Base-by-base conservation (phyloP, 106 monocot species). In the Phalaenopsis aphrodite region DNA sequence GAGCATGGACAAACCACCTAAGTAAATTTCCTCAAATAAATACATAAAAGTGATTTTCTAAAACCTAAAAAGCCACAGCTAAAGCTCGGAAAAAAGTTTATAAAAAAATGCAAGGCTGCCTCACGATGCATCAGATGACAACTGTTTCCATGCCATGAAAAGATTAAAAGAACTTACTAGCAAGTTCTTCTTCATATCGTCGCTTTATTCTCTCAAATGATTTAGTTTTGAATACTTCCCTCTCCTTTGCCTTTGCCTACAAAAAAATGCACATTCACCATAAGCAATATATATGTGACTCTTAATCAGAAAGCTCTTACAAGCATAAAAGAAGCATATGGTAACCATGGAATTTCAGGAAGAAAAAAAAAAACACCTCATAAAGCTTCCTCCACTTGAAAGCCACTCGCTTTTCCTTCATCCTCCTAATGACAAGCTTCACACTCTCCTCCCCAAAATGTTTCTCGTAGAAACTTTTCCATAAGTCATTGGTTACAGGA, bases 401-500 rank as follows among this genome's bases (percentile, higher is more conserved):
- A 11, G 74, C 67, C 24, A 88, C 85, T 52, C 78, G 5, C 76
- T 85, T 90, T 79, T 85, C 68, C 39, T 86, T 88, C 94, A 98
- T 92, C 82, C 85, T 88, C 83, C 82, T 82, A 47, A 91, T 76
- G 0, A 92, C 91, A 37, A 78, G 37, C 37, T 88, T 81, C 6
- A 71, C 36, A 58, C 79, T 89, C 16, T 94, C 94, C 17, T 56
- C 82, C 9, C 97, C 97, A 80, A 94, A 98, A 19, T 91, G 80
- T 37, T 72, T 79, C 82, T 82, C 85, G 80, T 98, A 98, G 75
- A 98, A 94, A 47, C 79, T 85, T 84, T 87, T 98, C 97, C 97
- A 98, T 65, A 98, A 71, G 1, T 49, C 77, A 81, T 98, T 86
- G 1, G 97, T 98, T 68, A 98, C 87, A 1, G 88, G 78, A 65